Percentiles rank a stretch among this genome's conserved stretches.
Conservation (phyloP, 352 stramenopile genomes). For the Halophytophthora polymorphica region DNA sequence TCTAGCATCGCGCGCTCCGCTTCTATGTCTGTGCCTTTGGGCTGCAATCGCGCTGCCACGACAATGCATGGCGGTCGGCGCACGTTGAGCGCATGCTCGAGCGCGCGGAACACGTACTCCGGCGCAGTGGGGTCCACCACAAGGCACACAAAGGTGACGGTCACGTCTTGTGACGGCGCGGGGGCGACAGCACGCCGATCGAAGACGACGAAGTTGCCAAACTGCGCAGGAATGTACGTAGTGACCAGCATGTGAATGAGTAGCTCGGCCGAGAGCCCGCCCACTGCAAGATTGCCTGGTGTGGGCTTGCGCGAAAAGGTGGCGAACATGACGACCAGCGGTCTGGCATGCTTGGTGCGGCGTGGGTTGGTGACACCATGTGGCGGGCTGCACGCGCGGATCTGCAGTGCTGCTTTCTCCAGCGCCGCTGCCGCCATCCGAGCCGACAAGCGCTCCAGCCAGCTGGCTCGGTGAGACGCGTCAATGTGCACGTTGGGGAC, state of each 20-base stretch:
- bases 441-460: constrained; percentile 61
- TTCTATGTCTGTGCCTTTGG: constrained; percentile 8
- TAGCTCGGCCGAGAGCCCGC: constrained; percentile 80
- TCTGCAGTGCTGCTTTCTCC: constrained; percentile 57
- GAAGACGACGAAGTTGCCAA: constrained; percentile 89
- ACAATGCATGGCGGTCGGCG: constrained; percentile 83
- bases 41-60: constrained; percentile 35
- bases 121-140: constrained; percentile 37
- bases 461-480: constrained; percentile 52
- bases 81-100: constrained; percentile 89
- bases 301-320: constrained; percentile 86
- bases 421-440: constrained; percentile 47
- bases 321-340: constrained; percentile 87
- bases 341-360: constrained; percentile 76
- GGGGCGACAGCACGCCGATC: constrained; percentile 66
- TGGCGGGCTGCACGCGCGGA: constrained; percentile 65
- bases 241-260: constrained; percentile 91
- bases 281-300: constrained; percentile 76
- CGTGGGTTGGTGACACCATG: constrained; percentile 48
- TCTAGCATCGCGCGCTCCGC: constrained; percentile 7
- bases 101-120: constrained; percentile 59
- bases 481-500: constrained; percentile 74
- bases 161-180: constrained; percentile 38
- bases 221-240: constrained; percentile 91
- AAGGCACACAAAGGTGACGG: constrained; percentile 44